These are phyloP conservation scores for Platanus orientalis DNA, from an alignment of 164 flowering plant species.

Conservation along the genomic window DNA sequence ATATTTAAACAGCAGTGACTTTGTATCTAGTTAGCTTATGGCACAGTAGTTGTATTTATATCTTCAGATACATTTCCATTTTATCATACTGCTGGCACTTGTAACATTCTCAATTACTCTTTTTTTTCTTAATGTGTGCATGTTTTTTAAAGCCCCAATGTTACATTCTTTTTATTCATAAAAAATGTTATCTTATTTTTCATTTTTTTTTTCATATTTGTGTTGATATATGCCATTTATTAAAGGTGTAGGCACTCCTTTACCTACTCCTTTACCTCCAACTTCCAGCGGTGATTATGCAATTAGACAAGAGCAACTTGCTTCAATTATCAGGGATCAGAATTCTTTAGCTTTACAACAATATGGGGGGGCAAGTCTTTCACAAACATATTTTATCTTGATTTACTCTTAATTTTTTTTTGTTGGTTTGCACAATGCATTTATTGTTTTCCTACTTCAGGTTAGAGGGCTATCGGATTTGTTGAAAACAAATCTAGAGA, in stretches of 20 bases:
- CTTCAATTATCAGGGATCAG: constrained; percentile 60
- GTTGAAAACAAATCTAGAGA: constrained; percentile 62
- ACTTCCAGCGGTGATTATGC: constrained; percentile 45
- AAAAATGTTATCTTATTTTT: too few species aligned
- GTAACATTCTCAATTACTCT: too few species aligned
- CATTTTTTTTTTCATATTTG: too few species aligned
- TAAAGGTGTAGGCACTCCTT: constrained; percentile 24
- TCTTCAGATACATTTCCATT: too few species aligned
- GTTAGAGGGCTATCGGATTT: constrained; percentile 56
- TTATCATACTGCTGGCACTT: too few species aligned
- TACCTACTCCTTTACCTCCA: constrained; percentile 19
- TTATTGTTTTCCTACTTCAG: constrained; percentile 28
- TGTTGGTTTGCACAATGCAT: not conserved
- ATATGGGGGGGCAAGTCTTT: constrained; percentile 67
- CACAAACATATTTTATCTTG: constrained; percentile 3
- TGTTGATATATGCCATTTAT: not conserved
- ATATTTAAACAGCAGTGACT: too few species aligned
- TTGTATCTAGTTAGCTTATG: too few species aligned
- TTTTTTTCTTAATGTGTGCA: too few species aligned
- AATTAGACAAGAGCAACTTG: constrained; percentile 58
- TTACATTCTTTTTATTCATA: too few species aligned
- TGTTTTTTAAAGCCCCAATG: too few species aligned
- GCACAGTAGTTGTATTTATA: too few species aligned
- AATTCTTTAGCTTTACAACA: constrained; percentile 45
- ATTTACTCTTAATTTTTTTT: not conserved